Base-by-base conservation (phyloP, 306 rosid genomes). In the Erythrophleum fordii region DNA sequence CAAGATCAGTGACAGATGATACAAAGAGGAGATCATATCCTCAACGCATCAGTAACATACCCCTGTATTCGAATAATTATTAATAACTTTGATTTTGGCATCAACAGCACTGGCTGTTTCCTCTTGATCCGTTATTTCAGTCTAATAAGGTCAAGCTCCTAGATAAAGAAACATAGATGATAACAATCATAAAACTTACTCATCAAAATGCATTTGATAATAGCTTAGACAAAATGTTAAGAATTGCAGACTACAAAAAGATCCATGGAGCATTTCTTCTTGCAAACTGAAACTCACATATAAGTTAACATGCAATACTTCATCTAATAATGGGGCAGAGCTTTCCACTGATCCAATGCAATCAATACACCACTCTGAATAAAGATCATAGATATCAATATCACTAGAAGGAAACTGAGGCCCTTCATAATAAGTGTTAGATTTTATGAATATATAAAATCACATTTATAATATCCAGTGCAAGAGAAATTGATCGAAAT, bases 131-230 rank as follows among this genome's bases (percentile, higher is more conserved):
- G 90, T 18, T 80, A 87, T 59, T 90, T 93, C 97, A 91, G 77
- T 42, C 91, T 87, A 45, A 93, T 34, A 9, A 95, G 84, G 85
- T 95, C 99, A 67, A 90, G 76, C 89, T 91, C 99, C 98, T 94
- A 78, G 68, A 52, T 23, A 75, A 68, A 76, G 34, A 66, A 46
- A 44, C 66, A 70, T 17, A 51, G 29, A 44, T 14, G 56, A 71
- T 59, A 45, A 49, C 6, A 23, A 49, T 31, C 78, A 70, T 17
- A 68, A 8, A 52, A 51, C 9, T 49, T 46, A 29, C 3, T 28
- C 2, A 76, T n/a, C 41, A 29, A 69, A n/a, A 10, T 8, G n/a
- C n/a, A 72, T 31, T 45, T 17, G 62, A 61, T 10, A 37, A 41
- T 34, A 1, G 25, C 12, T 45, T 6, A 67, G 22, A 37, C 26